phyloP scores from a whole-genome alignment of 2,329 filamentous ascomycete species.

The Microdochium paspali region DNA sequence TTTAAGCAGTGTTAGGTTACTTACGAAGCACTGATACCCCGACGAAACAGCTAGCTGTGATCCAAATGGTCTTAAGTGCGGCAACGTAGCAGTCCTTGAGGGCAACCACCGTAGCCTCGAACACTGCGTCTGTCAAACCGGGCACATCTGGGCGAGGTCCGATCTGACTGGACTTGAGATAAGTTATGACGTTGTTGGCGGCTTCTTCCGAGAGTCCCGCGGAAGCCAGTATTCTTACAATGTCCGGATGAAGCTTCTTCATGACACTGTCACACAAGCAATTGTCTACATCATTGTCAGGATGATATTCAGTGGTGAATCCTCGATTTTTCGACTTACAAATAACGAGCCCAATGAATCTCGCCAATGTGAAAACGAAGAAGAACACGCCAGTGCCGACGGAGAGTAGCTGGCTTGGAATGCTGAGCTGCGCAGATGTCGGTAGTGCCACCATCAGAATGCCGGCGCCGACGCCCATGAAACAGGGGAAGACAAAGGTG shows the following conservation, averaged over 20 bases:
- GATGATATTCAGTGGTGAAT: background rate
- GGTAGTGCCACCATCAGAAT: slow-evolving; percentile 23
- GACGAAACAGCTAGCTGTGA: background rate
- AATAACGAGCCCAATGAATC: slow-evolving; percentile 37
- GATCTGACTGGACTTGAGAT: background rate
- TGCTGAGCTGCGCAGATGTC: slow-evolving; percentile 26
- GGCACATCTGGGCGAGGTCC: background rate
- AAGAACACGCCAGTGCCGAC: slow-evolving; percentile 22
- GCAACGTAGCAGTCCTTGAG: background rate
- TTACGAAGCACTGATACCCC: background rate
- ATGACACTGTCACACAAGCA: background rate
- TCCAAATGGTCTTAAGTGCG: background rate
- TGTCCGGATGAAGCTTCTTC: background rate
- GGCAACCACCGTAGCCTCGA: background rate
- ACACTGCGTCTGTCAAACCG: background rate
- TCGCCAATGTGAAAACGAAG: slow-evolving; percentile 20
- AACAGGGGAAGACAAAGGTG: slow-evolving; percentile 25
- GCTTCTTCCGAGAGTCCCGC: background rate
- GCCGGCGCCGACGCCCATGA: slow-evolving; percentile 24
- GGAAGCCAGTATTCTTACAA: background rate
- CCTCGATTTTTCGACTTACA: slow-evolving; percentile 3
- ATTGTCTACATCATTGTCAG: background rate
- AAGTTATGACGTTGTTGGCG: background rate
- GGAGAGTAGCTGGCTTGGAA: slow-evolving; percentile 23
- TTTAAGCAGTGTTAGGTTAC: background rate